Evolutionary conservation across 306 rosid genomes (phyloP), one percentile per base, ranked within the genome.

Genomic region (Vicia sativa): DNA sequence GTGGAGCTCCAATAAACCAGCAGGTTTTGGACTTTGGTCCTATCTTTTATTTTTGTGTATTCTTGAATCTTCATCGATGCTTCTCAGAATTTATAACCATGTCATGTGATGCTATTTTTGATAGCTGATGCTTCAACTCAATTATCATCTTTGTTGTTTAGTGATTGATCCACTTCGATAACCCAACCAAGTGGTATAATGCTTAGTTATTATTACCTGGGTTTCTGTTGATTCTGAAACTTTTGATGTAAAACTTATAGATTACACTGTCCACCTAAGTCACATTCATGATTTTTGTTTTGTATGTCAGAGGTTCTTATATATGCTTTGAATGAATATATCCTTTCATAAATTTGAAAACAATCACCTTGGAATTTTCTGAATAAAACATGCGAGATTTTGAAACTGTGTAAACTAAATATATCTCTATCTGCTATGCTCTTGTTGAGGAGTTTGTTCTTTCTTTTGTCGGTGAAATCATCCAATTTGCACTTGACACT

Each of bases 1-100:
- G 96, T 45, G 97, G 97, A 69, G 91, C 96, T 60, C 96, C 97
- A 60, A 85, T 91, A 72, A 81, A 81, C 83, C 93, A 83, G 66
- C 96, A 88, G 96, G 96, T 91, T 74, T n/a, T n/a, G n/a, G n/a
- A n/a, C n/a, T n/a, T 69, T 3, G 46, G 28, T 43, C 28, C 69
- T 25, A 35, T 45, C 15, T 57, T 78, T 31, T 19, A 16, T 18
- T 23, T 74, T 43, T 48, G 23, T n/a, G 14, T 38, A 26, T 12
- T 28, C 37, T 18, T 19, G 12, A 8, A 29, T 29, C 35, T 5
- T 16, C 43, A 31, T 8, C 56, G 0, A 49, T 18, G 68, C 45
- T 23, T 16, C 14, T 16, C 14, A 4, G 8, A 11, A 41, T 1
- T 62, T 9, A 35, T 29, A 38, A 11, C 37, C 8, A 35, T 1